Evolutionary conservation across 2,329 filamentous ascomycete genomes (phyloP), one percentile per base, ranked within the genome.

Genomic region (Lecanosticta acicola): DNA sequence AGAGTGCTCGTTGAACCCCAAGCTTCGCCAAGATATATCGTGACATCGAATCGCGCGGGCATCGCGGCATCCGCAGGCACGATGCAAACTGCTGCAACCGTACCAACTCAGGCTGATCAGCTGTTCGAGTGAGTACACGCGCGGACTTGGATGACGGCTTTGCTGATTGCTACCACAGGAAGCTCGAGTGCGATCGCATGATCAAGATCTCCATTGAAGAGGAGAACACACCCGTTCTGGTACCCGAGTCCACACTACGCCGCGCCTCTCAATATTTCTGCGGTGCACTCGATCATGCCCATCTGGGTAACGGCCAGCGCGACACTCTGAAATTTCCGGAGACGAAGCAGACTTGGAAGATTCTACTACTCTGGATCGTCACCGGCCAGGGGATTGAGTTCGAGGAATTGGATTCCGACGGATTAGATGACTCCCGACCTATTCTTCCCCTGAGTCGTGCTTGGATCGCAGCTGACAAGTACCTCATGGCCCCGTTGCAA

Each of bases 291-390:
- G 36, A 46, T 4, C 18, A 46, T 14, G 39, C 41, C 18, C 9
- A n/a, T n/a, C 20, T 36, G 39, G 44, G 39, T n/a, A 10, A 3
- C 4, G 26, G 17, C 35, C 11, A 41, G 1, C 11, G 16, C n/a
- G 36, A 41, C 5, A 26, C 37, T 3, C 32, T 44, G 3, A 21
- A 33, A 11, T 52, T 52, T 18, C 38, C 46, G 14, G 49, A 51
- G 14, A 41, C 37, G 34, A 29, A 20, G n/a, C 2, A 43, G 2
- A 24, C 29, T 4, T 51, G 46, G 38, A 36, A 46, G 32, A 19
- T 43, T 7, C n/a, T 51, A 21, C 14, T 51, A 1, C 43, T 26
- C 46, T 51, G 33, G 37, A 39, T 51, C 29, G 16, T 43, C 4
- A 46, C 39, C 1, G 9, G 29, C 3, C 21, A 21, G 7, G 5